Evolutionary conservation across 306 rosid genomes (phyloP), one percentile per base, ranked within the genome.

Genomic region (Trifolium pratense): DNA sequence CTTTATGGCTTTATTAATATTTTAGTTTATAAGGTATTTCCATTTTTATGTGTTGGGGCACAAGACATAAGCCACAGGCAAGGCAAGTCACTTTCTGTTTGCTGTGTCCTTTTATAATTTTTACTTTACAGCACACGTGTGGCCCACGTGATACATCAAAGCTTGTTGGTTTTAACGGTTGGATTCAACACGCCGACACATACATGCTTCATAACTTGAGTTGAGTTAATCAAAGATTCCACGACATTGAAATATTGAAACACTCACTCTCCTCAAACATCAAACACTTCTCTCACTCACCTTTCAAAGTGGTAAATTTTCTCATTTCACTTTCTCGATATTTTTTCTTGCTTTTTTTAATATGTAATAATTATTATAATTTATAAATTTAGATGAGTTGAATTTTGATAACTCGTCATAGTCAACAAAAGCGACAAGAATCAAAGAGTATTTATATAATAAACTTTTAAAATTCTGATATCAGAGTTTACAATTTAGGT

Each of bases 121-220:
- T 45, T 16, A 60, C 77, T 79, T 83, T 72, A 79, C 87, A 83
- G 84, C 79, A 37, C 82, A 81, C 79, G 84, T 57, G 84, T 78
- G 84, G 81, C 65, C 83, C 84, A 81, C 74, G 78, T 75, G 77
- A 74, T 39, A 40, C 29, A 23, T 56, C 43, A 31, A 37, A 34
- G 77, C 39, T 43, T 16, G 29, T 13, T 73, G 57, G 65, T 74
- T 78, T 78, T 64, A 70, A 78, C 78, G 15, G 80, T 51, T 65
- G 77, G 68, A 18, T 43, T 34, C 1, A 8, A 36, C 37, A 16
- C 70, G 37, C 88, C 81, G 74, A 78, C 83, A 84, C 74, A 70
- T 29, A 31, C 66, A 53, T 48, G 52, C 23, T 66, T 18, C 66
- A 11, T 29, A 20, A 13, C 21, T 73, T 10, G 64, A 66, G 62